Conservation (phyloP, 2,329 filamentous ascomycete species). For the Epichloe glyceriae region DNA sequence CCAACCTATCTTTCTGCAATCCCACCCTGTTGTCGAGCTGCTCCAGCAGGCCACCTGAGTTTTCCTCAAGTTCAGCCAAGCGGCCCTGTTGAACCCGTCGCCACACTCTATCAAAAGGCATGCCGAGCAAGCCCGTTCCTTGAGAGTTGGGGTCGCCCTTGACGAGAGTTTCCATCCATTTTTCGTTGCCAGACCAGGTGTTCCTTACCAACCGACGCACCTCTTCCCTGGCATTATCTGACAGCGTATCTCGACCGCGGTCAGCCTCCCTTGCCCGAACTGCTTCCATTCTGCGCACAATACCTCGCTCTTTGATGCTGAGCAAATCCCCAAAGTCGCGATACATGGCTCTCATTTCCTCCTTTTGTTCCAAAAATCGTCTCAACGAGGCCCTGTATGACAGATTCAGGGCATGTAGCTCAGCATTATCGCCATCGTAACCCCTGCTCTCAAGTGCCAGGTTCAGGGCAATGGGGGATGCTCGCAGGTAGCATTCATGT, state of each 20-base stretch:
- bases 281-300: constrained; percentile 41
- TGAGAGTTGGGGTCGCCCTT: constrained; percentile 47
- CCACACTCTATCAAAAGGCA: constrained; percentile 62
- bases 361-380: constrained; percentile 45
- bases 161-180: constrained; percentile 60
- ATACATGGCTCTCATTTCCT: constrained; percentile 45
- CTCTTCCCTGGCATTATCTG: constrained; percentile 30
- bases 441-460: constrained; percentile 47
- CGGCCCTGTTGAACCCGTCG: constrained; percentile 46
- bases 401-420: constrained; percentile 54
- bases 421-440: constrained; percentile 38
- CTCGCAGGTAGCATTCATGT: constrained; percentile 23
- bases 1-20: constrained; percentile 53
- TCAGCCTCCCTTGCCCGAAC: constrained; percentile 20
- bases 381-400: constrained; percentile 58
- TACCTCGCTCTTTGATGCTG: constrained; percentile 45
- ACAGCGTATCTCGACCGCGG: constrained; percentile 18
- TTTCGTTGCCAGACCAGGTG: constrained; percentile 68
- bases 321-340: constrained; percentile 51
- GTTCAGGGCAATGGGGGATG: constrained; percentile 37
- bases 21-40: constrained; percentile 58
- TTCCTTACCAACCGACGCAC: constrained; percentile 50
- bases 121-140: constrained; percentile 50
- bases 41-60: constrained; percentile 44
- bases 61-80: constrained; percentile 42